Conservation (phyloP, 331 rosid species). For the Dryas integrifolia region DNA sequence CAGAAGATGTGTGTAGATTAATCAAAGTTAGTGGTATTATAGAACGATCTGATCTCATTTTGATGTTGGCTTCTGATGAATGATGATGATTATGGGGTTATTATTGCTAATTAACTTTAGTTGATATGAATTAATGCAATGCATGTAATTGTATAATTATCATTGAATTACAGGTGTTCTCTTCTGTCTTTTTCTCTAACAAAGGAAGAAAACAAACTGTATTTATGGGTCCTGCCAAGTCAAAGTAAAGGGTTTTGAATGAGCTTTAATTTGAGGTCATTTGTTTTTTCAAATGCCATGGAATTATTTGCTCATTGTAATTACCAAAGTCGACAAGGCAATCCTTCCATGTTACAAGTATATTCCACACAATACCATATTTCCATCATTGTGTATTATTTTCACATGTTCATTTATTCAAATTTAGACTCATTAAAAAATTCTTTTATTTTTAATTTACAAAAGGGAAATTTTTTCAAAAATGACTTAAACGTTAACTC, state of each 20-base stretch:
- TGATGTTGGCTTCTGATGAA: conserved; percentile 3
- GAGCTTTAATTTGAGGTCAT: background rate
- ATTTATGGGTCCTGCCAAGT: background rate
- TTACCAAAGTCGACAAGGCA: no score
- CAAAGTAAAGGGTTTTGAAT: background rate
- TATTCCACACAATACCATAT: no score
- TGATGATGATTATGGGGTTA: background rate
- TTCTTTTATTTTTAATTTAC: no score
- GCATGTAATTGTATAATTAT: background rate
- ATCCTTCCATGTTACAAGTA: no score
- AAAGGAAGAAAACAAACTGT: background rate
- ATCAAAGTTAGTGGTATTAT: background rate
- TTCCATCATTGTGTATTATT: background rate
- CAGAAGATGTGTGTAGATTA: conserved; percentile 11
- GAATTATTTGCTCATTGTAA: no score
- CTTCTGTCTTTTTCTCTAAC: background rate
- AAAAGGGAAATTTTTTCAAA: no score
- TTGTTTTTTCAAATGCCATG: background rate
- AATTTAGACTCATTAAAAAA: no score
- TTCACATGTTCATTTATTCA: background rate
- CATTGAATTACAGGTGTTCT: background rate
- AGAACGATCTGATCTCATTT: background rate
- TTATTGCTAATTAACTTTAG: background rate
- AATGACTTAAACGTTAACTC: no score
- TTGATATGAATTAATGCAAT: background rate